Evolutionary conservation across 768 basidiomycete species (phyloP), one percentile per base, ranked within the genome.

Genomic region (Podaxis mareebaensis): DNA sequence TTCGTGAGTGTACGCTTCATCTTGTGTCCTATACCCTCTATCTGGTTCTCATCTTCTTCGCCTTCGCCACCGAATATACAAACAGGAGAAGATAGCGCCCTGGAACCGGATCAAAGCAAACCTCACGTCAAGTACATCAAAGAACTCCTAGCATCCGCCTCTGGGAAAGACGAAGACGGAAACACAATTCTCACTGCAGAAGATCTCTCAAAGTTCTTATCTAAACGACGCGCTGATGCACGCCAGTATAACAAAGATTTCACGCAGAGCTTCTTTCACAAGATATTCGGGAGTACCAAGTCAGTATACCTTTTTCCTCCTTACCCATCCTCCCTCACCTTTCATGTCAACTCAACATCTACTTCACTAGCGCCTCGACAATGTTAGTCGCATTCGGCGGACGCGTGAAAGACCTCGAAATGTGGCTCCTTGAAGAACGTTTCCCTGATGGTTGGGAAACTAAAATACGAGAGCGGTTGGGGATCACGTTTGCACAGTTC

Each of bases 251-350:
- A 93, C 71, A 78, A 81, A 0, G 80, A 86, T n/a, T 92, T 83
- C 67, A 79, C 81, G 0, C 78, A 85, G 4, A 73, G 67, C 54
- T 67, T 73, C 17, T 65, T 73, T 49, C 91, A 92, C 66, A 85
- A 82, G 70, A 72, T 84, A 33, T 90, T 92, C 70, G 85, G 86
- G 3, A 85, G 83, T 66, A 75, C 85, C 30, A 91, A 92, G 89
- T 92, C 67, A 58, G 85, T 77, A 12, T 22, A 22, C 22, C 22
- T 22, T 22, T 22, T 22, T 22, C 22, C 22, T 22, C 22, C 22
- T 22, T 22, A 22, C 22, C 22, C 22, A 22, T 22, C 22, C 22
- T 22, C 22, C 22, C 22, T 1, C 22, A 1, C 22, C 22, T 22
- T 22, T 22, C 22, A 22, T 22, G 22, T 22, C 22, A 22, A 22